These are phyloP conservation scores for Teratosphaeriaceae sp. DNA, from an alignment of 2,329 filamentous ascomycete species.

Conservation along the genomic window DNA sequence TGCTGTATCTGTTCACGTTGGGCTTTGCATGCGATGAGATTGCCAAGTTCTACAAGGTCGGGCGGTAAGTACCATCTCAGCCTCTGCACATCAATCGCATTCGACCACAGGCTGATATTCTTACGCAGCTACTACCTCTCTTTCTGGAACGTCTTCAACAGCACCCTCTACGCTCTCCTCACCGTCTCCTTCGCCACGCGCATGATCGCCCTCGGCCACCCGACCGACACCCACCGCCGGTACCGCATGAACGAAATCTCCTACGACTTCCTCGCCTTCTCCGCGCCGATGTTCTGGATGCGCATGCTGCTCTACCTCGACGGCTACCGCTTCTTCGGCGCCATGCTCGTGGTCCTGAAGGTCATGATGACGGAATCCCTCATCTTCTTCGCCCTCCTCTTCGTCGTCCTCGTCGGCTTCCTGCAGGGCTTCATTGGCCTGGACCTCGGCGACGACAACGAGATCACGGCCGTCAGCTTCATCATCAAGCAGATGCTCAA, in stretches of 20 bases:
- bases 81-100: too few relatives aligned
- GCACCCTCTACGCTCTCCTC: conserved; percentile 70
- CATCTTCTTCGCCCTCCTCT: conserved; percentile 90
- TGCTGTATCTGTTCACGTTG: conserved; percentile 85
- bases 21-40: conserved; percentile 86
- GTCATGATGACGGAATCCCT: conserved; percentile 61
- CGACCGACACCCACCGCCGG: conserved; percentile 39
- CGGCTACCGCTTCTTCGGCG: conserved; percentile 89
- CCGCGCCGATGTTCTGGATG: conserved; percentile 95
- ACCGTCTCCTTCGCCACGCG: conserved; percentile 72
- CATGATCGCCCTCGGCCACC: conserved; percentile 67
- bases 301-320: conserved; percentile 89
- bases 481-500: conserved; percentile 81
- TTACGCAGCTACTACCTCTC: conserved; percentile 88
- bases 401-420: conserved; percentile 79
- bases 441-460: conserved; percentile 74
- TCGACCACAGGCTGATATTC: too few relatives aligned
- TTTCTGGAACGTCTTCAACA: conserved; percentile 95
- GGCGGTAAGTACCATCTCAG: too few relatives aligned
- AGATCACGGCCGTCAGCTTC: conserved; percentile 56
- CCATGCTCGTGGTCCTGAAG: conserved; percentile 95
- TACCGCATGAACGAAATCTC: conserved; percentile 66
- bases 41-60: conserved; percentile 89
- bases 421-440: conserved; percentile 91
- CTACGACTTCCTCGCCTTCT: conserved; percentile 92